Evolutionary conservation across 192 early-diverging fungal genomes (phyloP), one percentile per base, ranked within the genome.

Genomic region (Pilaira anomala): DNA sequence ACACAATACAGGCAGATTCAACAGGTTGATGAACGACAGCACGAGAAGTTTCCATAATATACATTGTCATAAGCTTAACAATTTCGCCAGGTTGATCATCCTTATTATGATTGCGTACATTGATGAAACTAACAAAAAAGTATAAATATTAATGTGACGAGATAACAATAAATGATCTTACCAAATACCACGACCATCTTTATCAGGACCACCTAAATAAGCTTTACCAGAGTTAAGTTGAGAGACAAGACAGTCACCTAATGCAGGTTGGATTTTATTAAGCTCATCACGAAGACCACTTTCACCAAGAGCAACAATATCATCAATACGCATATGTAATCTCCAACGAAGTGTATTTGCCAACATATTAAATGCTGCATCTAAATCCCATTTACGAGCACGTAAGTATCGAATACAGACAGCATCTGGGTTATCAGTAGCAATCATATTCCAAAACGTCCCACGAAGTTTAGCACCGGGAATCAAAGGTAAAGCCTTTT

Each of bases 331-430:
- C 52, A 69, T 64, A 44, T 84, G 80, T 7, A 85, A 30, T 24
- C 92, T 74, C 94, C 94, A 97, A 46, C 82, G 78, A 62, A 95
- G 69, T 12, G 85, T 79, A 24, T 80, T 71, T 24, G 87, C 60
- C 14, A 88, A 52, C 93, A 95, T 93, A 4, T 65, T 75, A 7
- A 88, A 70, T 0, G 93, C 90, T 44, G 86, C 86, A 39, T 85
- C 71, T 2, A 89, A 78, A 57, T 93, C 82, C 92, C 93, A 97
- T 62, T 96, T 96, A 52, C 94, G 82, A 18, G 93, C 94, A 28
- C 93, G 82, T 50, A 95, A 72, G 71, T 92, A 95, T 16, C 93
- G 81, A 36, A 93, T 79, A 44, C 90, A 30, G n/a, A 92, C 66
- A 0, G 83, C 66, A 71, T 95, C 93, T 11, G 86, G 88, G 50